A percentile compares a stretch with the other conserved stretches of the same genome.
Conservation (phyloP, 345 rosid genomes). For the Linum trigynum region DNA sequence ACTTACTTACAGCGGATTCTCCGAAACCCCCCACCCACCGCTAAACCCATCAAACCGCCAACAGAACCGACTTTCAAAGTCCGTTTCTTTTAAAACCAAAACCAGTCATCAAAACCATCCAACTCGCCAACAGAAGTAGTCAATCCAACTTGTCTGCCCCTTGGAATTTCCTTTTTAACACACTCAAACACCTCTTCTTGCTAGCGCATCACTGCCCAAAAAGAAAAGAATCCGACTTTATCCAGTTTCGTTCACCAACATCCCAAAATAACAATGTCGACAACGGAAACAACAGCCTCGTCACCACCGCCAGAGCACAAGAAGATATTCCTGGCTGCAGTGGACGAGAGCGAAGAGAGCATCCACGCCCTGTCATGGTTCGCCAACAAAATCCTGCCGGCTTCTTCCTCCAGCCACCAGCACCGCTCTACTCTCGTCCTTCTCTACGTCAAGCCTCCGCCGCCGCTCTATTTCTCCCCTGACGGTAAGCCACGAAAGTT, state of each 20-base stretch:
- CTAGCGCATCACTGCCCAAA: neutral
- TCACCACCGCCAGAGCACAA: slow-evolving; percentile 23
- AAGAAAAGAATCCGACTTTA: neutral
- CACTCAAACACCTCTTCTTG: too few relatives aligned
- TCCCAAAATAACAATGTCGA: neutral
- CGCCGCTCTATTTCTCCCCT: slow-evolving; percentile 23
- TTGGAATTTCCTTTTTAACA: neutral
- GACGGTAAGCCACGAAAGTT: slow-evolving; percentile 19
- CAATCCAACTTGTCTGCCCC: neutral
- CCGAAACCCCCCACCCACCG: neutral
- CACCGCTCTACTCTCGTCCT: slow-evolving; percentile 31
- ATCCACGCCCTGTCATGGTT: slow-evolving; percentile 55
- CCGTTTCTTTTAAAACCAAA: too few relatives aligned
- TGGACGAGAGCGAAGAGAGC: slow-evolving; percentile 61
- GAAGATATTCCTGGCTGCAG: slow-evolving; percentile 32
- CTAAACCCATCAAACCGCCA: slow-evolving; percentile 19
- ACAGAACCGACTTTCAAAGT: neutral
- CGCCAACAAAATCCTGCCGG: slow-evolving; percentile 28
- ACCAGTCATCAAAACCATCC: too few relatives aligned
- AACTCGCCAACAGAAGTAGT: too few relatives aligned
- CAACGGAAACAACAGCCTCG: slow-evolving; percentile 7
- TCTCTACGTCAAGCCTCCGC: slow-evolving; percentile 38
- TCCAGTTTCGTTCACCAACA: neutral
- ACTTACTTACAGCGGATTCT: too few relatives aligned
- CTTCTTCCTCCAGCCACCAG: neutral